Base-by-base conservation (phyloP, 2,329 filamentous ascomycete species). In the Phyllosticta citrichinensis region DNA sequence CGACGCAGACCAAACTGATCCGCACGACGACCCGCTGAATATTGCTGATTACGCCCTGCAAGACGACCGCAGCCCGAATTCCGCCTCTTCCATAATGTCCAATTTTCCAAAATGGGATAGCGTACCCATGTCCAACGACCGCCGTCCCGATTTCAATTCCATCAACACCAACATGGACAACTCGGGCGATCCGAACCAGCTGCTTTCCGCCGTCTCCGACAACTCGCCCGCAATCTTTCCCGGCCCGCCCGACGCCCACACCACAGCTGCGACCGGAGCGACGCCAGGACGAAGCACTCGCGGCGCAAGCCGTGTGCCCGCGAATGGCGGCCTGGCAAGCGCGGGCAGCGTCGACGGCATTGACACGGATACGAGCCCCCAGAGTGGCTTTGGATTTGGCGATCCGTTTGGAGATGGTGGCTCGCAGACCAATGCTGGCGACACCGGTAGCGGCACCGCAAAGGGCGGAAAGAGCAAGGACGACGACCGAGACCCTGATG, bases 31-130 rank as follows among this genome's bases (percentile, higher is more conserved):
- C 65, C 66, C 69, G 24, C 66, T 73, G 59, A 66, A 68, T n/a
- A 64, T 73, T 63, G 67, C 66, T 65, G 72, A 72, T 24, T 74
- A 70, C 65, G 70, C 69, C 57, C 65, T 74, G 14, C 62, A 70
- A 20, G 69, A 71, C 52, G 66, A 70, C 30, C 67, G 68, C 54
- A 66, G 65, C 47, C 62, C 59, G 52, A 66, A 65, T 59, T 71
- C 67, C 60, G 68, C 69, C 10, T 59, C 61, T 9, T 63, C 67
- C 58, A 67, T 61, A n/a, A 55, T 61, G 50, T 57, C 59, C 17
- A 27, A 2, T 40, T 47, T 61, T 51, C 30, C 55, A 8, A 40
- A 61, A 50, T 57, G 53, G 55, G 54, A 54, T 54, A 20, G 17
- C 47, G 52, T 56, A 25, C 35, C 25, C 22, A 19, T 54, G 55